Base-by-base conservation (phyloP, 495 filamentous ascomycete species). In the Mytilinidion resinicola region DNA sequence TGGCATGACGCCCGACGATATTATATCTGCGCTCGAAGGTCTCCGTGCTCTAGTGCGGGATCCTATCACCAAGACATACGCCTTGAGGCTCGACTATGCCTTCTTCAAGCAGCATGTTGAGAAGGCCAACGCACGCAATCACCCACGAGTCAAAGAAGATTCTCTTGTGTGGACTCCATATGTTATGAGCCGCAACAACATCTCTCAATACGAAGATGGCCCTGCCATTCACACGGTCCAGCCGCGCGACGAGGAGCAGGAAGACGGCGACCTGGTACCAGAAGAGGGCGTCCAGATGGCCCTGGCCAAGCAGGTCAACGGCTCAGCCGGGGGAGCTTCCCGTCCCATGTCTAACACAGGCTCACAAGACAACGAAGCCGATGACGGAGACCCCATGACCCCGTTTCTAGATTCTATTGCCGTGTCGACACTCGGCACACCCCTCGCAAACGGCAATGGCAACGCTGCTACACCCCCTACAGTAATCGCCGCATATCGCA, bases 121-220 rank as follows among this genome's bases (percentile, higher is more conserved):
- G 10, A 87, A 87, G 51, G 92, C 91, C 84, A 89, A 96, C 70
- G 79, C 76, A 51, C 96, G 96, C 68, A 81, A 83, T 7, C 92
- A 96, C 62, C 84, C 95, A 14, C 88, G 83, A 59, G 82, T 98
- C 38, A 91, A 95, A 64, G 83, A 85, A 1, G 82, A 85, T 56
- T 82, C 83, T 9, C 78, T 98, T 38, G 84, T 91, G 3, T 98
- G 93, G 93, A 96, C 89, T n/a, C 93, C 95, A 11, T 98, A 93
- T 71, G 82, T 98, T 53, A 96, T 96, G 90, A 91, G 92, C 20
- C 81, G 87, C 52, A 85, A 82, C 67, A 91, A 89, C 53, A 82
- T 85, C n/a, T 85, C 84, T 0, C 87, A 89, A 59, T 91, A 92
- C 69, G 88, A 96, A 67, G 81, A 90, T 42, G 85, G 84, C 44